phyloP scores from a whole-genome alignment of 225 moss, liverwort and hornwort genomes.

The Physcomitrium patens region DNA sequence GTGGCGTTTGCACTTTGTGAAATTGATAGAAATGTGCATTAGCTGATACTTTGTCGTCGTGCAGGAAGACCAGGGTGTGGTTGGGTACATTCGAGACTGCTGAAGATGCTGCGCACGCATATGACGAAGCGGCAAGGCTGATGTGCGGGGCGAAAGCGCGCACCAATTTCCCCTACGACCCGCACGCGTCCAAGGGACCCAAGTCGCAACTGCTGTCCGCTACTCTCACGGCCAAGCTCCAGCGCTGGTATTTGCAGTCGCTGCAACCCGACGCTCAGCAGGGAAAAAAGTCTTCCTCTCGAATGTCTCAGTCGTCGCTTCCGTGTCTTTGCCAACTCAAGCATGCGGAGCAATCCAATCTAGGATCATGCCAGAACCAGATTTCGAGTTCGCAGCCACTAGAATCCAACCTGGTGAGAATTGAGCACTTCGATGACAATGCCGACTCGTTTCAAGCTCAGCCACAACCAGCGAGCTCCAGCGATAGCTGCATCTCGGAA shows the following conservation, averaged over 20 bases:
- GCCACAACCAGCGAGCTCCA: conserved; percentile 9
- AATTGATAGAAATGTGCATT: no score
- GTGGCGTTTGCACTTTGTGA: no score
- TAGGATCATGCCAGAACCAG: conserved; percentile 38
- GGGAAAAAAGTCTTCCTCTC: not conserved
- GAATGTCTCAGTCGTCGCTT: conserved; percentile 21
- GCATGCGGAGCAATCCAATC: conserved; percentile 41
- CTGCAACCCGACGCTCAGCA: conserved; percentile 19
- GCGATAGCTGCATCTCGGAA: conserved; percentile 32
- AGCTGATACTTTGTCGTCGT: not conserved
- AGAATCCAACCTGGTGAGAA: conserved; percentile 35
- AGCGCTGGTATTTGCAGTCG: conserved; percentile 48
- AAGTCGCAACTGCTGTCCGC: conserved; percentile 40
- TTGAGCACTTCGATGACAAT: conserved; percentile 27
- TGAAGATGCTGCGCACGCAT: conserved; percentile 43
- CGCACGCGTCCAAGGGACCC: conserved; percentile 31
- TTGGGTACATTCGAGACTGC: conserved; percentile 50
- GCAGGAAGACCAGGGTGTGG: conserved; percentile 49
- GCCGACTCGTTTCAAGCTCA: not conserved
- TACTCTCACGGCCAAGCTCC: conserved; percentile 38
- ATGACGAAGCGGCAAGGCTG: conserved; percentile 44
- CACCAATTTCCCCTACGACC: conserved; percentile 45
- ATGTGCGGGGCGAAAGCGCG: conserved; percentile 44
- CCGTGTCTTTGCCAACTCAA: conserved; percentile 36
- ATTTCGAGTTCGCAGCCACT: conserved; percentile 12